Base-by-base conservation (phyloP, 495 filamentous ascomycete genomes). In the Podospora australis region DNA sequence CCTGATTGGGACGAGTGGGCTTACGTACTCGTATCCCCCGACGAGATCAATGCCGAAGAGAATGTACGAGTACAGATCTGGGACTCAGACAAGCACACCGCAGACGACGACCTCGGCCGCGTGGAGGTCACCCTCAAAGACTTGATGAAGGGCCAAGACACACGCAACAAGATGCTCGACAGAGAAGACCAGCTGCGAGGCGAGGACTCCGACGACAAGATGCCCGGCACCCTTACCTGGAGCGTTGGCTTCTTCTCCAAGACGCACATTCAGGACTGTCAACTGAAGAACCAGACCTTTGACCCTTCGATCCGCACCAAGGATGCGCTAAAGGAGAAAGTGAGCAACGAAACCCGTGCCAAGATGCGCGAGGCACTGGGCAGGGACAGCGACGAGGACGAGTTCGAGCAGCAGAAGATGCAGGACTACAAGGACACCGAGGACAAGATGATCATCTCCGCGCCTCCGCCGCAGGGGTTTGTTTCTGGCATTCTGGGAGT, bases 1-100 rank as follows among this genome's bases (percentile, higher is more conserved):
- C 84, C 84, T 0, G 69, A 68, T 32, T 88, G 83, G 82, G 69
- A 85, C 36, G 84, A 88, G 62, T 83, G 76, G 46, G 74, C 78
- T 5, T 79, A 72, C 30, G 55, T 88, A 3, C 66, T 87, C 1
- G 80, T 88, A 0, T 77, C 78, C 0, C 75, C 81, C 0, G 76
- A 86, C 46, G 84, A 87, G 56, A 58, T 88, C 22, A 86, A 87
- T 52, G 84, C 84, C 4, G 70, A 78, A n/a, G 84, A 88, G 62
- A 78, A 71, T 20, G 60, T 88, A 9, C 70, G 80, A 2, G 55
- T 87, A 0, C 80, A 85, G 57, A 61, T 88, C 4, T 88, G 83
- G 82, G 84, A 88, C 52, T 84, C 80, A 9, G 84, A 88, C 59
- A 70, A 65, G 22, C 70, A 69, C 41, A 82, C 79, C 3, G 84